Evolutionary conservation across 805 yeast species (phyloP), one percentile per base, ranked within the genome.

Genomic region (Hanseniaspora meyeri): DNA sequence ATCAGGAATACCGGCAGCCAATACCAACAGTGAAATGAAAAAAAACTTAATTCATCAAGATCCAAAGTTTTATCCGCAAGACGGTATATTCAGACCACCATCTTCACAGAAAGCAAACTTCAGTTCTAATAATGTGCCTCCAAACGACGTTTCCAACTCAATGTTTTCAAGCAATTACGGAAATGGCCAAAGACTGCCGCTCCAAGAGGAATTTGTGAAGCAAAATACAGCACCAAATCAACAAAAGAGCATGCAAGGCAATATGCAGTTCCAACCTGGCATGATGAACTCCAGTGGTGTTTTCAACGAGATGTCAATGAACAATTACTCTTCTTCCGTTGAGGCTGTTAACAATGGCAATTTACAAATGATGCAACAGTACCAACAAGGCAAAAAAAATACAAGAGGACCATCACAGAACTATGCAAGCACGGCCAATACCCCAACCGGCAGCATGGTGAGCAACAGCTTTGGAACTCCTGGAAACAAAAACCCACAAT

Each of bases 51-150:
- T 17, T 3, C 38, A 38, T 12, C 24, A 16, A 38, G 40, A 53
- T 29, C 32, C 36, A 16, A 53, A 53, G 24, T 53, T 36, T 19
- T 53, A 53, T 17, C 51, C 57, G 16, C 40, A 37, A 46, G 57
- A 53, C 46, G 57, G 51, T 1, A 24, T 38, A 8, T 52, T 43
- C 31, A 52, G 19, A 16, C 39, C 43, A 3, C 43, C 39, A 27
- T n/a, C 50, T 17, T 29, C 24, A n/a, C 48, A 45, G 17, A 45
- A 45, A 37, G 6, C 24, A 29, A 29, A 20, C 19, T 16, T 45
- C 16, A n/a, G 27, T 45, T 14, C 20, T 17, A n/a, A 24, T 42
- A 16, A 11, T 12, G 45, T 11, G 16, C 17, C 31, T 42, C 45
- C 27, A 42, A 27, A 16, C 31, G 31, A 42, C 2, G 17, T 19